A percentile compares a stretch with the other conserved stretches of the same genome.
phyloP scores from a whole-genome alignment of 495 filamentous ascomycete genomes.

The Talaromyces wortmannii region DNA sequence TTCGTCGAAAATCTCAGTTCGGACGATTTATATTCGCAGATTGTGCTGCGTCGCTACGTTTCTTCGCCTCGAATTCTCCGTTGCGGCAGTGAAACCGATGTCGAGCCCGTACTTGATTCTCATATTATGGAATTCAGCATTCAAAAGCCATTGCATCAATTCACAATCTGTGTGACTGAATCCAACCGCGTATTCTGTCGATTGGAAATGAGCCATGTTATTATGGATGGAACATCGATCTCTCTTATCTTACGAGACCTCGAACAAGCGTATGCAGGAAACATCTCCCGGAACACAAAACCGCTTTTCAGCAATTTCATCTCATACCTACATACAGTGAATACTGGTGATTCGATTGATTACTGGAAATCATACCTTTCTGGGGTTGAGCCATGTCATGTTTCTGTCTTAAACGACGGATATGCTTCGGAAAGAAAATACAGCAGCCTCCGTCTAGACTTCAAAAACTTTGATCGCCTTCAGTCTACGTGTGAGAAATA shows the following conservation, averaged over 20 bases:
- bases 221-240: conserved; percentile 44
- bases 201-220: conserved; percentile 50
- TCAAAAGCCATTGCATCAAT: conserved; percentile 32
- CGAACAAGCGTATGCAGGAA: conserved; percentile 37
- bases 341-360: conserved; percentile 24
- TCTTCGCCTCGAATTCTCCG: conserved; percentile 20
- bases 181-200: conserved; percentile 36
- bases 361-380: conserved; percentile 49
- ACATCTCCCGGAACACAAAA: conserved; percentile 21
- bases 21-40: conserved; percentile 38
- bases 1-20: conserved; percentile 42
- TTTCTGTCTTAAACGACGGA: conserved; percentile 40
- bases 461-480: conserved; percentile 18
- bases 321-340: conserved; percentile 28
- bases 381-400: conserved; percentile 41
- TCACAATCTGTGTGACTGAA: conserved; percentile 38
- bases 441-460: conserved; percentile 26
- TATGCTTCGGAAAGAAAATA: conserved; percentile 13
- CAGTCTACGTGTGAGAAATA: conserved; percentile 37
- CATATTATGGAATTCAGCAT: conserved; percentile 28
- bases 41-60: conserved; percentile 38
- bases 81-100: conserved; percentile 25
- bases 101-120: conserved; percentile 22
- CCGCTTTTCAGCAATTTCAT: conserved; percentile 52
- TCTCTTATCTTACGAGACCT: conserved; percentile 41